A percentile compares a stretch with the other conserved stretches of the same genome.
phyloP scores from a whole-genome alignment of 805 yeast genomes.

The Kodamaea sagamina region DNA sequence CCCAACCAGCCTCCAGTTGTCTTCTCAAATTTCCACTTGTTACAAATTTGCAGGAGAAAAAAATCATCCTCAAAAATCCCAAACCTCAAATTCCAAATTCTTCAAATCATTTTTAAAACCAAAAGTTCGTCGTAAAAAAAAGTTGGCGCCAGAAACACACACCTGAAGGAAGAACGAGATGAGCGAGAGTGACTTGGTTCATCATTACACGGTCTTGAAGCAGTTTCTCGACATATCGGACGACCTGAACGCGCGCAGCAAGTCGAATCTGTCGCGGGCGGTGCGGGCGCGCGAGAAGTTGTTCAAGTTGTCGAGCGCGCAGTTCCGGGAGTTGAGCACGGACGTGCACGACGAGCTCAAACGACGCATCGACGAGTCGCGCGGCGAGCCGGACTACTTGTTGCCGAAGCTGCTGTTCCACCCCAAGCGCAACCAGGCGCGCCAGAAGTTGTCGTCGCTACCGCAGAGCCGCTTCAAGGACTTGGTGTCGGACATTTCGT shows the following conservation, averaged over 20 bases:
- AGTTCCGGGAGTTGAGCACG: constrained; percentile 86
- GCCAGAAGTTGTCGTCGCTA: constrained; percentile 84
- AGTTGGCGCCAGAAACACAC: neutral
- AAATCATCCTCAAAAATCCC: constrained; percentile 3
- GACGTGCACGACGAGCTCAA: constrained; percentile 93
- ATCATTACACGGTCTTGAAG: constrained; percentile 51
- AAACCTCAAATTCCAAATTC: neutral
- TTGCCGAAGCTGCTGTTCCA: constrained; percentile 76
- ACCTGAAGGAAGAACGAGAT: neutral
- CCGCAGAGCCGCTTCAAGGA: constrained; percentile 85
- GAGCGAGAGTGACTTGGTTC: constrained; percentile 32
- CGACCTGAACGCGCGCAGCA: constrained; percentile 41
- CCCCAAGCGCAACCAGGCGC: constrained; percentile 92
- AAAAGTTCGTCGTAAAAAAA: neutral
- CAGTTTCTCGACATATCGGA: constrained; percentile 53
- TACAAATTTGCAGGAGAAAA: constrained; percentile 1
- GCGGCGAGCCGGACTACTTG: constrained; percentile 61
- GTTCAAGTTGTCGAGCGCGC: constrained; percentile 74
- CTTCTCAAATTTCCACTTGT: constrained; percentile 4
- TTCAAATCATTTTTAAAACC: constrained; percentile 1
- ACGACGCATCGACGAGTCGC: constrained; percentile 67
- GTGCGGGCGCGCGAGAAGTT: constrained; percentile 84
- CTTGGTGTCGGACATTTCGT: constrained; percentile 83
- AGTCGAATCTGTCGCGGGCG: constrained; percentile 57
- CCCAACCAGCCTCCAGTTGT: constrained; percentile 1